Evolutionary conservation across 192 early-diverging fungal genomes (phyloP).

Genomic region (Coemansia sp.): DNA sequence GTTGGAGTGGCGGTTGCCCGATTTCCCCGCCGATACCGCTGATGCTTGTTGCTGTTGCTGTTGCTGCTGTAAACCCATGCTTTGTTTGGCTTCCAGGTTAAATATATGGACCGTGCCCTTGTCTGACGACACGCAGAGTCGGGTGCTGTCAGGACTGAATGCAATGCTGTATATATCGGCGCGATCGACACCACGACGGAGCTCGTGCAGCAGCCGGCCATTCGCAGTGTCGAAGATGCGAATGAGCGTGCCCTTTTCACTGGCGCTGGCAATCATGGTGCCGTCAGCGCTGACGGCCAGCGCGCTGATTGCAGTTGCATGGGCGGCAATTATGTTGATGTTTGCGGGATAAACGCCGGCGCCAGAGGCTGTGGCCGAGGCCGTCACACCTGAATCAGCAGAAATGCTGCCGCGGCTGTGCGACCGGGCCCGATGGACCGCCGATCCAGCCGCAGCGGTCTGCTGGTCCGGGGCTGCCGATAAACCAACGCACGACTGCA

Average conservation of each 20-base stretch:
- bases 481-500: slow-evolving; percentile 55
- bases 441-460: not conserved
- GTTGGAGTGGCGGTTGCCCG: slow-evolving; percentile 57
- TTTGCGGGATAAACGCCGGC: slow-evolving; percentile 53
- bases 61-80: slow-evolving; percentile 10
- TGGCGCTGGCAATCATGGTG: slow-evolving; percentile 76
- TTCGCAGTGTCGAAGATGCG: slow-evolving; percentile 78
- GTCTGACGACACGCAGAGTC: slow-evolving; percentile 82
- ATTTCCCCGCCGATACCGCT: slow-evolving; percentile 12
- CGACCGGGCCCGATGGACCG: slow-evolving; percentile 27
- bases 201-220: slow-evolving; percentile 73
- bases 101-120: slow-evolving; percentile 94
- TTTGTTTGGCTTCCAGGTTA: slow-evolving; percentile 61
- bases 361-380: slow-evolving; percentile 25
- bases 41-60: slow-evolving; percentile 11
- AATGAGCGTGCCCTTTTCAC: slow-evolving; percentile 87
- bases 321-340: slow-evolving; percentile 77
- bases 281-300: slow-evolving; percentile 76
- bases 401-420: slow-evolving; percentile 40
- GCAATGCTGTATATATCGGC: slow-evolving; percentile 87
- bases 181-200: slow-evolving; percentile 81
- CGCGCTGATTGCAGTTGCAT: slow-evolving; percentile 69
- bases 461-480: slow-evolving; percentile 6
- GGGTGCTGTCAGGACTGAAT: slow-evolving; percentile 74
- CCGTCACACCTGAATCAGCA: slow-evolving; percentile 24